Conservation (phyloP, 129 eudicot species). For the Dittrichia graveolens region DNA sequence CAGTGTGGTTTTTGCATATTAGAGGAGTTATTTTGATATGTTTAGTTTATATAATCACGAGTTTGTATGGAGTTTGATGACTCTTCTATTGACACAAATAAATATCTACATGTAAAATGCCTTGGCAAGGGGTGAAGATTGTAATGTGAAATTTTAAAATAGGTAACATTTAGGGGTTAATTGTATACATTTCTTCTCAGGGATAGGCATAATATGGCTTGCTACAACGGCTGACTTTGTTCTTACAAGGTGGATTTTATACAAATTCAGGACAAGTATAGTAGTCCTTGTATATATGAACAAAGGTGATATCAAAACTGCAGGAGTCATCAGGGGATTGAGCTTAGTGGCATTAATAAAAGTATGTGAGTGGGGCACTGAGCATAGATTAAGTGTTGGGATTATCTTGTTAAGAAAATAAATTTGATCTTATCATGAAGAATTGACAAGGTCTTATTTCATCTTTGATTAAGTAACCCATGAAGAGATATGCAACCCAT, state of each 20-base stretch:
- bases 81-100: neutral
- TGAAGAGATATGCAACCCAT: too few relatives aligned
- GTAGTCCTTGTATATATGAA: neutral
- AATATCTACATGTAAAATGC: neutral
- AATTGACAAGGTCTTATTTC: neutral
- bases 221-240: too few relatives aligned
- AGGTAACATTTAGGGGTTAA: neutral
- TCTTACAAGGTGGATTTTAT: neutral
- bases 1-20: neutral
- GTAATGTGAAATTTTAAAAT: neutral
- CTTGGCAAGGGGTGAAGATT: neutral
- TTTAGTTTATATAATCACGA: neutral
- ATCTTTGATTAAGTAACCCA: too few relatives aligned
- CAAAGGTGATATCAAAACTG: neutral
- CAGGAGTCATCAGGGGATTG: neutral
- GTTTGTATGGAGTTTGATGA: conserved; percentile 1
- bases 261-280: neutral
- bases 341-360: neutral
- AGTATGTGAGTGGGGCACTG: neutral
- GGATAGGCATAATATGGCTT: neutral
- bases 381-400: neutral
- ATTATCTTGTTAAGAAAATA: neutral
- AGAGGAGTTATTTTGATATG: neutral
- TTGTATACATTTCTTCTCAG: neutral
- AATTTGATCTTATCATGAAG: neutral